These are phyloP conservation scores for Yamadazyma paraphyllophila DNA, from an alignment of 805 yeast genomes.

Conservation along the genomic window DNA sequence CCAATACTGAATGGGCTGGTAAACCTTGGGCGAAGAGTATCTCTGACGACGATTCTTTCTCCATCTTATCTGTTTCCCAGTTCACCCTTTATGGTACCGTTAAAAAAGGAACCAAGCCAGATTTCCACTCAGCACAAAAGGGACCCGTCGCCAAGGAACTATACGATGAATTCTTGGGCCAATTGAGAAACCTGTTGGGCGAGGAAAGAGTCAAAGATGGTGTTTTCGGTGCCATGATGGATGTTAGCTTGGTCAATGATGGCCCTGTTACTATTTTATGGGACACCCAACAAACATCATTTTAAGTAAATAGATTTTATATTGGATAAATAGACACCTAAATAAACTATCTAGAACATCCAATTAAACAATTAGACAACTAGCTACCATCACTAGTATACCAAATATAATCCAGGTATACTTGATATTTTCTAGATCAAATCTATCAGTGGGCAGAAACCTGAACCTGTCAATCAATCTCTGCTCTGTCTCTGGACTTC, in stretches of 20 bases:
- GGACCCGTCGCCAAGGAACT: slow-evolving; percentile 55
- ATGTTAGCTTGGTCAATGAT: slow-evolving; percentile 80
- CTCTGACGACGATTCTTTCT: slow-evolving; percentile 63
- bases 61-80: slow-evolving; percentile 85
- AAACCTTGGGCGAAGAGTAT: slow-evolving; percentile 73
- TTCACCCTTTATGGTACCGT: slow-evolving; percentile 86
- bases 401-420: slow-evolving; percentile 18
- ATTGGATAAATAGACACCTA: slow-evolving; percentile 2
- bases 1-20: slow-evolving; percentile 45
- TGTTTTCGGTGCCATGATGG: slow-evolving; percentile 96
- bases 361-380: slow-evolving; percentile 4
- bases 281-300: slow-evolving; percentile 55
- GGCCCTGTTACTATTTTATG: slow-evolving; percentile 89
- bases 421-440: slow-evolving; percentile 22
- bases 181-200: slow-evolving; percentile 48
- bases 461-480: slow-evolving; percentile 19
- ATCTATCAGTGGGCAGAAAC: slow-evolving; percentile 29
- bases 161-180: slow-evolving; percentile 52
- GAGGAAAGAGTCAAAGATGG: slow-evolving; percentile 76
- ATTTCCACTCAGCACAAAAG: slow-evolving; percentile 88
- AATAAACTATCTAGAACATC: background rate
- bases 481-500: background rate
- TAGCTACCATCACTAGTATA: slow-evolving; percentile 5
- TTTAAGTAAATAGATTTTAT: background rate
- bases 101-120: slow-evolving; percentile 92